Percentiles rank a stretch among this genome's conserved stretches.
These are phyloP conservation scores for Periconia digitata DNA, from an alignment of 2,329 filamentous ascomycete species.

Conservation along the genomic window DNA sequence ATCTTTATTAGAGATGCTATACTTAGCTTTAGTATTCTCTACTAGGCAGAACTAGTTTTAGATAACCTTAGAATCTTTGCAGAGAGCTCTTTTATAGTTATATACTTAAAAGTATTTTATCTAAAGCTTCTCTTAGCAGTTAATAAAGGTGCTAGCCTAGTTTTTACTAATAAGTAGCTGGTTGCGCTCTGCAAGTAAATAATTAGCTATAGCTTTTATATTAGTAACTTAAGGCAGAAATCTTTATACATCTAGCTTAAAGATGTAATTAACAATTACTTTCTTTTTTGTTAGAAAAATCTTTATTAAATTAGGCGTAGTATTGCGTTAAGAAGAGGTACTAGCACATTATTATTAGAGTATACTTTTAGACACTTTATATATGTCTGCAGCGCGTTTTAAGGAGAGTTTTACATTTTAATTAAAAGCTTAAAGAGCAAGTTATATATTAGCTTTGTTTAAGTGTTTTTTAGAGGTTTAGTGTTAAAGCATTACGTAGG, in stretches of 20 bases:
- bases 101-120: no score
- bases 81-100: no score
- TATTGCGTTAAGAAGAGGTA: conserved; percentile 1
- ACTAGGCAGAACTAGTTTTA: no score
- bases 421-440: conserved; percentile 4
- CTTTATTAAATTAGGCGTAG: conserved; percentile 5
- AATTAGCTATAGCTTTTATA: conserved; percentile 14
- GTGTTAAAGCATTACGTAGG: no score
- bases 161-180: conserved; percentile 9
- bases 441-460: conserved; percentile 3
- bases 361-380: conserved; percentile 1
- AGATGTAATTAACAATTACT: conserved; percentile 11
- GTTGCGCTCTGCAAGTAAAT: conserved; percentile 5
- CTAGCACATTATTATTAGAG: neutral
- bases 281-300: conserved; percentile 10
- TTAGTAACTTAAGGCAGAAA: conserved; percentile 7
- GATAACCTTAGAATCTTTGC: no score
- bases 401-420: conserved; percentile 1
- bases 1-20: no score
- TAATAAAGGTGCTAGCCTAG: conserved; percentile 11
- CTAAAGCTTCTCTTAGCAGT: no score
- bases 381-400: neutral
- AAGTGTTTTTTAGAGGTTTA: no score
- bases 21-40: no score
- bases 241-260: conserved; percentile 12